These are phyloP conservation scores for Boeremia exigua DNA, from an alignment of 2,329 filamentous ascomycete species.

Conservation along the genomic window DNA sequence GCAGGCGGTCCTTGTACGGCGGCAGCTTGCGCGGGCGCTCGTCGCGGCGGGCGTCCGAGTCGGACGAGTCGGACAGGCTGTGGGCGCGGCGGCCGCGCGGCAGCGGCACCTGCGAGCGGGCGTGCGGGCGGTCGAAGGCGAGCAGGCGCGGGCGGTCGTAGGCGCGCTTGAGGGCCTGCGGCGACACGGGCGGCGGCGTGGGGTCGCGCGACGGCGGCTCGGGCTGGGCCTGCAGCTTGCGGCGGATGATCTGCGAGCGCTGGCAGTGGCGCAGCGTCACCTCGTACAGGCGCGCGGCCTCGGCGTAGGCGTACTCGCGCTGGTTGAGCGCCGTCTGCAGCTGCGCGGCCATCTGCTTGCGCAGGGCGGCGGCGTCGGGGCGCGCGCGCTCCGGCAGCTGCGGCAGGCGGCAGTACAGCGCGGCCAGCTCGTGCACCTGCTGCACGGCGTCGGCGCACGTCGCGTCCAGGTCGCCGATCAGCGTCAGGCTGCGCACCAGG, in stretches of 20 bases:
- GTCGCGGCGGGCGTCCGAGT: conserved; percentile 25
- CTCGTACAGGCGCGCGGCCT: conserved; percentile 63
- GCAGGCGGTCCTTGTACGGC: conserved; percentile 42
- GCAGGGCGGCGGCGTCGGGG: conserved; percentile 56
- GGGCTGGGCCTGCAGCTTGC: conserved; percentile 67
- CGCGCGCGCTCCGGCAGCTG: conserved; percentile 52
- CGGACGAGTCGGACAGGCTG: conserved; percentile 21
- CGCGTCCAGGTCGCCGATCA: conserved; percentile 62
- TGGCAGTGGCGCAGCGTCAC: conserved; percentile 64
- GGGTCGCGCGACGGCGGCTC: conserved; percentile 67
- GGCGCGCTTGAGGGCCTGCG: conserved; percentile 44
- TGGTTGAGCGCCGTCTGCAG: conserved; percentile 62
- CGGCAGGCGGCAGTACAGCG: conserved; percentile 58
- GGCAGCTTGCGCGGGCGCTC: conserved; percentile 33
- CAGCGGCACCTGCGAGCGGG: conserved; percentile 19
- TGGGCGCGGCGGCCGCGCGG: conserved; percentile 22
- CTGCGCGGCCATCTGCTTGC: conserved; percentile 63
- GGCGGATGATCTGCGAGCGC: conserved; percentile 64
- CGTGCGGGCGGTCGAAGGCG: conserved; percentile 31
- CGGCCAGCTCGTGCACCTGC: conserved; percentile 56
- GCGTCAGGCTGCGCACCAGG: conserved; percentile 66
- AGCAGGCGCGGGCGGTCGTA: conserved; percentile 38
- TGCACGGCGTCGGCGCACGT: conserved; percentile 52
- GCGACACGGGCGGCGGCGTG: conserved; percentile 57
- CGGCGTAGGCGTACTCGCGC: conserved; percentile 62